Evolutionary conservation across 2,329 filamentous ascomycete species (phyloP), one percentile per base, ranked within the genome.

Genomic region (Fusarium continuum): DNA sequence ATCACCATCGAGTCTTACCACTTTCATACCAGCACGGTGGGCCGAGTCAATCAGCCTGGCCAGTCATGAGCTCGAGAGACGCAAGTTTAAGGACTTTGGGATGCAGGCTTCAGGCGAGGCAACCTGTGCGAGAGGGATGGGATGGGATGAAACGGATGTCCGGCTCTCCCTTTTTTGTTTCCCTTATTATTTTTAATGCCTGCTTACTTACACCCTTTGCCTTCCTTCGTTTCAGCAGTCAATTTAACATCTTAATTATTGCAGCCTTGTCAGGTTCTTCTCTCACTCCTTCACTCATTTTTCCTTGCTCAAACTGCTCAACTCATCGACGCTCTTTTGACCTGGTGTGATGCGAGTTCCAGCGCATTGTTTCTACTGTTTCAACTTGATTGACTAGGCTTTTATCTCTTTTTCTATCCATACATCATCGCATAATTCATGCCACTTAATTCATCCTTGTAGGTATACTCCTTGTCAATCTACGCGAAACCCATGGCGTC

Each of bases 21-120:
- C 17, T 45, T 59, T 55, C 31, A 62, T 51, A 44, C 34, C 38
- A 50, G 44, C 28, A 32, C 8, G 41, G 68, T 70, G 67, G 67
- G 52, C 35, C 43, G 19, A 49, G 31, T 11, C 26, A 44, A 11
- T 16, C 22, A 19, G 6, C 23, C 28, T 35, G 35, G 34, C 64
- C 60, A 67, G 32, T 65, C 32, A 58, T 9, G 53, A 32, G 6
- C 36, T 11, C n/a, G n/a, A n/a, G 8, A 8, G 11, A 14, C 13
- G 16, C 4, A 44, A n/a, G 17, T 13, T 35, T 14, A 40, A 48
- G 54, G 46, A 36, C 39, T 61, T 32, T 41, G 23, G n/a, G 35
- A 36, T 56, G 62, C 55, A 54, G 35, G 34, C 51, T 50, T 46
- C 41, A 57, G 50, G 53, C 45, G 47, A 67, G 55, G 64, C 64